Conservation (phyloP, 805 yeast species). For the Suhomyces prunicola region DNA sequence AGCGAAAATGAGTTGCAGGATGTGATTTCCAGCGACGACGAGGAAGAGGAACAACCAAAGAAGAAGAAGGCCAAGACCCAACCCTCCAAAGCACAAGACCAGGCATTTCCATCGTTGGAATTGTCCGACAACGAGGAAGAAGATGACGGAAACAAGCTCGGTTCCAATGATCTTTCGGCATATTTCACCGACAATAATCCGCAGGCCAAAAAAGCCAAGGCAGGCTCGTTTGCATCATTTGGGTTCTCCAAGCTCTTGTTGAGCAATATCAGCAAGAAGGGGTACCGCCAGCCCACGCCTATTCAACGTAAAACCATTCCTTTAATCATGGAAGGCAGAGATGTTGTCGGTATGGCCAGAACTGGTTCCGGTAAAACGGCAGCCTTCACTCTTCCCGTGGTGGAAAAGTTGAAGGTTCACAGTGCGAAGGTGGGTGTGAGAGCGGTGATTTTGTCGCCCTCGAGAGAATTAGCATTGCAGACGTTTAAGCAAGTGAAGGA, state of each 20-base stretch:
- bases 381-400: constrained; percentile 86
- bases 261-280: constrained; percentile 72
- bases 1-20: constrained; percentile 46
- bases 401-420: constrained; percentile 80
- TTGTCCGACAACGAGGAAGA: constrained; percentile 41
- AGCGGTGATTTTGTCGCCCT: constrained; percentile 87
- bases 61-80: constrained; percentile 22
- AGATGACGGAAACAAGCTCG: constrained; percentile 23
- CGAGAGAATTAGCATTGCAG: constrained; percentile 94
- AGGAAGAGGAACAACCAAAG: constrained; percentile 28
- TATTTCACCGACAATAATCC: constrained; percentile 42
- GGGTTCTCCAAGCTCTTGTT: constrained; percentile 76
- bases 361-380: constrained; percentile 99
- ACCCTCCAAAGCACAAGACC: constrained; percentile 10
- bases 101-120: constrained; percentile 47
- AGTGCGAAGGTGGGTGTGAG: constrained; percentile 85
- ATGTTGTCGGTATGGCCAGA: constrained; percentile 99
- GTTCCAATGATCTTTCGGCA: constrained; percentile 46
- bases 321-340: constrained; percentile 77
- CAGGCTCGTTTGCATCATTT: constrained; percentile 85
- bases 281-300: constrained; percentile 94
- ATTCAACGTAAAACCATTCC: constrained; percentile 97
- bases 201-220: constrained; percentile 56
- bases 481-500: constrained; percentile 87
- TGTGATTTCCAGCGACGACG: constrained; percentile 47